phyloP scores from a whole-genome alignment of 345 rosid genomes.

The Populus nigra region DNA sequence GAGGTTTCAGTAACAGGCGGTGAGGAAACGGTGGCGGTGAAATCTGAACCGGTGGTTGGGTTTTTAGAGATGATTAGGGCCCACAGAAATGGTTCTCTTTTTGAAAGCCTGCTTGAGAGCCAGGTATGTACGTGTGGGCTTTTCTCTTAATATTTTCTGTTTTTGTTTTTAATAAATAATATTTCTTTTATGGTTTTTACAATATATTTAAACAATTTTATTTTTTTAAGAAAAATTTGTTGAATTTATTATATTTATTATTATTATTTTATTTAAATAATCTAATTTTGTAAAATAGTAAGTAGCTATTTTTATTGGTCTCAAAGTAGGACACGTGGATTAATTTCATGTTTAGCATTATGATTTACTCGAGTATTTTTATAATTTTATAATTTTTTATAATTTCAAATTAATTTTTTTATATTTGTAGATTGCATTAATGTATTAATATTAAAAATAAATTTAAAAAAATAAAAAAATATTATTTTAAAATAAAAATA shows the following conservation, averaged over 20 bases:
- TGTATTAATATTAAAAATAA: too few species aligned
- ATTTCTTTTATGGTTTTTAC: not conserved
- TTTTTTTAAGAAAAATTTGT: not conserved
- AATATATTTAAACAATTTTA: not conserved
- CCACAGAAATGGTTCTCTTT: slow-evolving; percentile 49
- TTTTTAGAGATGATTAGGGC: slow-evolving; percentile 53
- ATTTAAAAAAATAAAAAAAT: too few species aligned
- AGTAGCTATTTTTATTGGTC: not conserved
- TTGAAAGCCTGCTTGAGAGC: slow-evolving; percentile 53
- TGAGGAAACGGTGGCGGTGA: slow-evolving; percentile 25
- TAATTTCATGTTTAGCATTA: too few species aligned
- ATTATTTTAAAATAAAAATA: too few species aligned
- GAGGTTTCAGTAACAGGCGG: slow-evolving; percentile 21
- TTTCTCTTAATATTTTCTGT: not conserved
- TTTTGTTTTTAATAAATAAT: too few species aligned
- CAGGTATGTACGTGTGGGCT: slow-evolving; percentile 38
- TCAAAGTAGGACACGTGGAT: not conserved
- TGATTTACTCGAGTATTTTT: too few species aligned
- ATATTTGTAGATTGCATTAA: too few species aligned
- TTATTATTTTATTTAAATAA: too few species aligned
- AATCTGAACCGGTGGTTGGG: slow-evolving; percentile 60
- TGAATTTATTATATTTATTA: too few species aligned
- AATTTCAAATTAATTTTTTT: too few species aligned
- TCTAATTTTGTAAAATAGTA: not conserved
- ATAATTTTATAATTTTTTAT: too few species aligned